Evolutionary conservation across 2,329 filamentous ascomycete species (phyloP).

Genomic region (Fusarium illudens): DNA sequence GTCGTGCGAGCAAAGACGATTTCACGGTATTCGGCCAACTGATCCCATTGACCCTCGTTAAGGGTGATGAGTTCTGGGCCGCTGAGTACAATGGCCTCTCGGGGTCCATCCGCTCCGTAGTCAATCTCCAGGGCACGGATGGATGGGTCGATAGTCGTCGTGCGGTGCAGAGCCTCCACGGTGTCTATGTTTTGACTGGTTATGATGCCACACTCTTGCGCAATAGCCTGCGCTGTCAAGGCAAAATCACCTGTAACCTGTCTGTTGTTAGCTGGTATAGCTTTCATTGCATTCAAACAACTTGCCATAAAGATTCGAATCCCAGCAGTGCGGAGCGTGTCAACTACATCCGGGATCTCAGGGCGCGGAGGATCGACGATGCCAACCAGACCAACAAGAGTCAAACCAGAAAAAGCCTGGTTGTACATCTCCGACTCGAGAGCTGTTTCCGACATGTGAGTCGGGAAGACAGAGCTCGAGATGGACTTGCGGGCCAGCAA

Average conservation of each 20-base stretch:
- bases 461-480: slow-evolving; percentile 49
- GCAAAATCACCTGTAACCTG: slow-evolving; percentile 79
- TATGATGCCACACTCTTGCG: slow-evolving; percentile 76
- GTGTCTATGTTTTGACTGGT: slow-evolving; percentile 63
- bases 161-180: slow-evolving; percentile 58
- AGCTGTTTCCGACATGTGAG: slow-evolving; percentile 52
- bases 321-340: slow-evolving; percentile 72
- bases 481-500: slow-evolving; percentile 70
- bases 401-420: slow-evolving; percentile 65
- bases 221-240: slow-evolving; percentile 77
- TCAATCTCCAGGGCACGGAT: slow-evolving; percentile 7
- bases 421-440: slow-evolving; percentile 62
- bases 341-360: slow-evolving; percentile 73
- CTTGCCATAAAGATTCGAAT: slow-evolving; percentile 80
- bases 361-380: slow-evolving; percentile 81
- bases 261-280: not conserved
- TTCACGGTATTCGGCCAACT: slow-evolving; percentile 70
- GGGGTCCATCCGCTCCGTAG: slow-evolving; percentile 17
- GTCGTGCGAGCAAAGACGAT: slow-evolving; percentile 80
- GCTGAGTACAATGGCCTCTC: slow-evolving; percentile 67
- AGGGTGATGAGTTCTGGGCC: slow-evolving; percentile 72
- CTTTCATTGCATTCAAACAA: not conserved
- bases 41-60: slow-evolving; percentile 74
- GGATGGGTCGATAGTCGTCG: slow-evolving; percentile 9
- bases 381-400: slow-evolving; percentile 77